Conservation (phyloP, 805 yeast genomes). For the Lipomyces starkeyi region DNA sequence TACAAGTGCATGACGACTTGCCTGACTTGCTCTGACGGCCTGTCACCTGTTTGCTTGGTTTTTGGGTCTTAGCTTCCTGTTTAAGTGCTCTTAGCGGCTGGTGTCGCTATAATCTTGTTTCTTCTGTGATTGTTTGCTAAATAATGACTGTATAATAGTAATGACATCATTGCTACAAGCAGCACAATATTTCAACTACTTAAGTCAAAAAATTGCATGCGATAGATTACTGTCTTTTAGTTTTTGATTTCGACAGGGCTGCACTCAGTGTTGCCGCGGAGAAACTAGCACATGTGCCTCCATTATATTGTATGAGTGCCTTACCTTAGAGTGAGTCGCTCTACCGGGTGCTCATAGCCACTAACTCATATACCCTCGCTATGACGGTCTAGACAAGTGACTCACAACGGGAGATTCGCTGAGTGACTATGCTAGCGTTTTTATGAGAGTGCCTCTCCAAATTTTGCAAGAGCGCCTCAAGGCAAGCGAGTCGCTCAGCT, state of each 20-base stretch:
- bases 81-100: not conserved
- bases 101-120: not conserved
- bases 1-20: not conserved
- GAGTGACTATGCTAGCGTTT: not conserved
- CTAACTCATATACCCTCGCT: not conserved
- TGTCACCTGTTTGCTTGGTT: not conserved
- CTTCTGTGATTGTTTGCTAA: not conserved
- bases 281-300: slow-evolving; percentile 6
- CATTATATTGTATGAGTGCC: slow-evolving; percentile 9
- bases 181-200: not conserved
- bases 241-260: not conserved
- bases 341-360: slow-evolving; percentile 3
- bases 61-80: not conserved
- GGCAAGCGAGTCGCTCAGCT: slow-evolving; percentile 1
- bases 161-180: not conserved
- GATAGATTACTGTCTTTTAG: slow-evolving; percentile 1
- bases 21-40: not conserved
- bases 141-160: not conserved
- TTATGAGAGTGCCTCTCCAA: slow-evolving; percentile 3
- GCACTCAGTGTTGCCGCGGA: not conserved
- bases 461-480: not conserved
- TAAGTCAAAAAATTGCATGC: not conserved
- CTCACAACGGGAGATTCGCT: slow-evolving; percentile 5
- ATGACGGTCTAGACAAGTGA: slow-evolving; percentile 5
- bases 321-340: slow-evolving; percentile 10